Conservation (phyloP, 129 eudicot species). For the Helichrysum umbraculigerum region DNA sequence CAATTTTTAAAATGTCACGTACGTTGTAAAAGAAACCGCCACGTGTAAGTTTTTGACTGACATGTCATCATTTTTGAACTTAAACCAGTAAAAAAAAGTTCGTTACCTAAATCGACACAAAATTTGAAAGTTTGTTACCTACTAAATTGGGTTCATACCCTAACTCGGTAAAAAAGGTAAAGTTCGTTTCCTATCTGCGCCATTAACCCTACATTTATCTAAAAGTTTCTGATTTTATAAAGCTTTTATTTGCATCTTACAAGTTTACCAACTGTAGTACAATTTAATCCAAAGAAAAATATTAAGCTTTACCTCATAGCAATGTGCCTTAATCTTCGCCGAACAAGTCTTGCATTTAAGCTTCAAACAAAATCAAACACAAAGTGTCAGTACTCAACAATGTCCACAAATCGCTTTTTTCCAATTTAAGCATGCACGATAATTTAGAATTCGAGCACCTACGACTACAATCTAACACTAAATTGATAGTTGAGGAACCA, state of each 20-base stretch:
- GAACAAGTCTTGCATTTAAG: slow-evolving; percentile 90
- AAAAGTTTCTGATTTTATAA: background rate
- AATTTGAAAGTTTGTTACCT: too few relatives aligned
- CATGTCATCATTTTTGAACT: too few relatives aligned
- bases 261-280: background rate
- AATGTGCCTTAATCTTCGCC: slow-evolving; percentile 83
- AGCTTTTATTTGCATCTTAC: background rate
- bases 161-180: too few relatives aligned
- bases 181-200: too few relatives aligned
- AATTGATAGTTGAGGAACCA: background rate
- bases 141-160: too few relatives aligned
- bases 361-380: slow-evolving; percentile 42
- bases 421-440: slow-evolving; percentile 7
- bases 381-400: slow-evolving; percentile 17
- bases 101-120: too few relatives aligned
- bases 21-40: too few relatives aligned
- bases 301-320: slow-evolving; percentile 70
- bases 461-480: background rate
- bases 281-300: background rate
- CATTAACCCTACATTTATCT: too few relatives aligned
- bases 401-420: slow-evolving; percentile 8
- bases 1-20: too few relatives aligned
- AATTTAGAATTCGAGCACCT: slow-evolving; percentile 1
- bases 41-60: too few relatives aligned
- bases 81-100: too few relatives aligned